phyloP scores from a whole-genome alignment of 768 basidiomycete genomes.

The Lentinus tigrinus region DNA sequence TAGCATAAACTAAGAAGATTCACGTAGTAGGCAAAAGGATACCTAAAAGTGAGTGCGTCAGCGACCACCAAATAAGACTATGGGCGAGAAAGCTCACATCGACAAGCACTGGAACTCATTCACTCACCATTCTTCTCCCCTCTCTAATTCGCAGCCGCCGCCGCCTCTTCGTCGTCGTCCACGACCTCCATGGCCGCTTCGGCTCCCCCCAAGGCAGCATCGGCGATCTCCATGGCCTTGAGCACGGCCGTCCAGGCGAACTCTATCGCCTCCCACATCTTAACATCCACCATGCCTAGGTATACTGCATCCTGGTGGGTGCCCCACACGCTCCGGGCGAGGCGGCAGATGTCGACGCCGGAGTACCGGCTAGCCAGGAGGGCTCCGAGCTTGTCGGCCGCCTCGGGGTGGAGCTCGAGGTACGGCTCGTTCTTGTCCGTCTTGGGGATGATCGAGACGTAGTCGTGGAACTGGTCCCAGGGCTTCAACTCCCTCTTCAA shows the following conservation, averaged over 20 bases:
- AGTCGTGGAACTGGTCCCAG: too few species aligned
- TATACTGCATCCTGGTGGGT: slow-evolving; percentile 35
- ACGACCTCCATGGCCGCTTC: too few species aligned
- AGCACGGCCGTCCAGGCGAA: slow-evolving; percentile 45
- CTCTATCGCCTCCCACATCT: slow-evolving; percentile 42
- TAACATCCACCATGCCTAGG: slow-evolving; percentile 45
- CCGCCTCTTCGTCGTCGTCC: too few species aligned
- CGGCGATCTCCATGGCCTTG: slow-evolving; percentile 30
- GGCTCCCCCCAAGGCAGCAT: too few species aligned
- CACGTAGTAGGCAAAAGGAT: too few species aligned
- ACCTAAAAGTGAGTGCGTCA: too few species aligned
- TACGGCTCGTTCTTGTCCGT: neutral
- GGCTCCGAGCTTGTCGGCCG: neutral
- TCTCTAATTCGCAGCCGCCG: too few species aligned
- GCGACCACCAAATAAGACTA: too few species aligned
- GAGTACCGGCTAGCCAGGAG: neutral
- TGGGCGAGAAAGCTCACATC: too few species aligned
- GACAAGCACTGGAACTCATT: too few species aligned
- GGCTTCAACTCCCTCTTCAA: neutral
- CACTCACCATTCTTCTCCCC: too few species aligned
- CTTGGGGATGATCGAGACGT: neutral
- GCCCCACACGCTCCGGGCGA: slow-evolving; percentile 13
- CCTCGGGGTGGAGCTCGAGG: neutral
- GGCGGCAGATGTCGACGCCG: neutral
- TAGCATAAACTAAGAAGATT: too few species aligned